Conservation (phyloP, 2,329 filamentous ascomycete genomes). For the Pyrenophora tritici-repentis region DNA sequence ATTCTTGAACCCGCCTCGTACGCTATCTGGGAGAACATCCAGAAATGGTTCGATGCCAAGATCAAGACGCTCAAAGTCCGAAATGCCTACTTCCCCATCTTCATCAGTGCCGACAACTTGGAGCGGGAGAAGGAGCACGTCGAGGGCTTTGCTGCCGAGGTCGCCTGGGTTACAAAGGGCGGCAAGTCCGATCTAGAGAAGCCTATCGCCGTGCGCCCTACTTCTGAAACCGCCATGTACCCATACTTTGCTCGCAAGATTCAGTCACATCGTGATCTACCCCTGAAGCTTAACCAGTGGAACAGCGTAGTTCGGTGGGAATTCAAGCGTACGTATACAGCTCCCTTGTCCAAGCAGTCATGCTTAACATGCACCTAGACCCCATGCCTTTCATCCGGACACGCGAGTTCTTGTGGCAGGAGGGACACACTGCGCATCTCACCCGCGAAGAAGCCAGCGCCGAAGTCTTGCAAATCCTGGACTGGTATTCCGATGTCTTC, state of each 20-base stretch:
- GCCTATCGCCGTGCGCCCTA: conserved; percentile 71
- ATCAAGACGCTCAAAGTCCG: conserved; percentile 93
- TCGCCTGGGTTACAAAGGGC: conserved; percentile 87
- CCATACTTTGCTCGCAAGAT: conserved; percentile 97
- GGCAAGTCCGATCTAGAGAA: conserved; percentile 92
- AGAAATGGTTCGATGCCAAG: conserved; percentile 61
- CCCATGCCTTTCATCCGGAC: conserved; percentile 79
- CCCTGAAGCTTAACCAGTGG: conserved; percentile 95
- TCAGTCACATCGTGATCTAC: conserved; percentile 91
- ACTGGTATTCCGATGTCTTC: conserved; percentile 90
- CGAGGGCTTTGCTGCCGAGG: conserved; percentile 92
- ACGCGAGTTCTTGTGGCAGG: conserved; percentile 97
- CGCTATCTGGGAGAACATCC: conserved; percentile 71
- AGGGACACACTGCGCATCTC: conserved; percentile 91
- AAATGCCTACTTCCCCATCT: conserved; percentile 96
- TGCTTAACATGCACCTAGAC: conserved; percentile 17
- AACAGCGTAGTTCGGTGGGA: conserved; percentile 96
- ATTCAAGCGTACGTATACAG: conserved; percentile 68
- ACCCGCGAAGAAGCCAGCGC: conserved; percentile 79
- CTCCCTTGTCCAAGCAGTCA: too few species aligned
- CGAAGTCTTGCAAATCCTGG: conserved; percentile 91
- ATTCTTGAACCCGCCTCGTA: conserved; percentile 73
- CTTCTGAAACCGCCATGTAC: conserved; percentile 85
- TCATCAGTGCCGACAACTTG: conserved; percentile 79
- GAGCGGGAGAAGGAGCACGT: conserved; percentile 91